These are phyloP conservation scores for Suhomyces canberraensis DNA, from an alignment of 805 yeast species.

Conservation along the genomic window DNA sequence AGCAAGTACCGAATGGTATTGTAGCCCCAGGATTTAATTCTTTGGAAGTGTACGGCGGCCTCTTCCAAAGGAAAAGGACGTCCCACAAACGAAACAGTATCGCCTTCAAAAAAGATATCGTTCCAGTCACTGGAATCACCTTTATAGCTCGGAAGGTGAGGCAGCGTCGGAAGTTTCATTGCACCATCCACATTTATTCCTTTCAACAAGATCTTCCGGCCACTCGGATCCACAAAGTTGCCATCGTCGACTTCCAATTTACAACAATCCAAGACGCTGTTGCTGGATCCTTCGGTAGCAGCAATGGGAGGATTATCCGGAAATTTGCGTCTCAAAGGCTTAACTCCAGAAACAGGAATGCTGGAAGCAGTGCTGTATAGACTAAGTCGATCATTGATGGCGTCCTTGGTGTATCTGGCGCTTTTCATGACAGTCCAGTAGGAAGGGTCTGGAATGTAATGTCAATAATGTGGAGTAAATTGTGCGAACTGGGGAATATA, in stretches of 20 bases:
- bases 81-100: constrained; percentile 74
- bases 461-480: background rate
- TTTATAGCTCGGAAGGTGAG: constrained; percentile 43
- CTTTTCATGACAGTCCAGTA: constrained; percentile 12
- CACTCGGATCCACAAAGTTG: constrained; percentile 54
- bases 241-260: constrained; percentile 46
- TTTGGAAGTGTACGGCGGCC: constrained; percentile 61
- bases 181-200: constrained; percentile 83
- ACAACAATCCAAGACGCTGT: constrained; percentile 15
- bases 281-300: constrained; percentile 4
- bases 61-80: constrained; percentile 77
- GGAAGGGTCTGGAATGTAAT: background rate
- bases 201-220: constrained; percentile 60
- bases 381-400: constrained; percentile 29
- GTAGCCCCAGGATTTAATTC: constrained; percentile 79
- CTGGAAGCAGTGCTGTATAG: constrained; percentile 27
- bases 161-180: constrained; percentile 64
- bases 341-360: constrained; percentile 24
- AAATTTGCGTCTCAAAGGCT: constrained; percentile 23
- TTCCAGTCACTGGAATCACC: constrained; percentile 35
- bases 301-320: constrained; percentile 17
- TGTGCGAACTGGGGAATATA: too few species aligned
- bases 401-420: constrained; percentile 26
- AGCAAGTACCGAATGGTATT: constrained; percentile 72
- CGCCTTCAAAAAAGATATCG: constrained; percentile 63